Evolutionary conservation across 106 monocot species (phyloP).

Genomic region (Ottelia alismoides): DNA sequence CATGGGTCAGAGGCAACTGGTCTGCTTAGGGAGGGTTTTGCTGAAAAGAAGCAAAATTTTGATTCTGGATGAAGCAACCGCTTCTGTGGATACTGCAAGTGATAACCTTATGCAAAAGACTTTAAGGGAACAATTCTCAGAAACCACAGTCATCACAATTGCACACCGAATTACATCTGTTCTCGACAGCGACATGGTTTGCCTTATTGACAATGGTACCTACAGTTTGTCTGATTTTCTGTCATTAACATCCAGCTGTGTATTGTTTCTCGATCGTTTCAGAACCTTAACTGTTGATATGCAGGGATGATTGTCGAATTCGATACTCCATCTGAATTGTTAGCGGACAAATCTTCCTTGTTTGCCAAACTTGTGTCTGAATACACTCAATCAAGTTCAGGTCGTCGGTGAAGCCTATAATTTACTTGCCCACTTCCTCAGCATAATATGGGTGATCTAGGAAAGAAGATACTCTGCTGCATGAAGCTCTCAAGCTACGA

Average conservation of each 20-base stretch:
- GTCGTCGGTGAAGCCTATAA: no score
- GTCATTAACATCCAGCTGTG: background rate
- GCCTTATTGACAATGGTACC: constrained; percentile 70
- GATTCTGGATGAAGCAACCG: constrained; percentile 21
- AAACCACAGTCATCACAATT: constrained; percentile 53
- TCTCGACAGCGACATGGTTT: constrained; percentile 66
- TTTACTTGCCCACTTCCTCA: no score
- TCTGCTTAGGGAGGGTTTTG: constrained; percentile 15
- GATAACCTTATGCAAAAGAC: constrained; percentile 41
- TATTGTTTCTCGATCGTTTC: no score
- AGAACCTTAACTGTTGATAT: background rate
- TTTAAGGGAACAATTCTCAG: constrained; percentile 26
- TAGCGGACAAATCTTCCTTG: constrained; percentile 51
- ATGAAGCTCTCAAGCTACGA: no score
- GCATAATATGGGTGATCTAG: no score
- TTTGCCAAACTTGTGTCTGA: constrained; percentile 70
- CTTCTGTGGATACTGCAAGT: no score
- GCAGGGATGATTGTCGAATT: constrained; percentile 50
- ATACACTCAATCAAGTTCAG: no score
- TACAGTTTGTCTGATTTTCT: background rate
- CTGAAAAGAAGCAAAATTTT: constrained; percentile 14
- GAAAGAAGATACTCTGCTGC: no score
- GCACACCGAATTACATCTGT: constrained; percentile 84
- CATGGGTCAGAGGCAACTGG: constrained; percentile 23
- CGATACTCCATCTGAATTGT: constrained; percentile 35